phyloP scores from a whole-genome alignment of 306 rosid species.

The Cicer yamashitae region DNA sequence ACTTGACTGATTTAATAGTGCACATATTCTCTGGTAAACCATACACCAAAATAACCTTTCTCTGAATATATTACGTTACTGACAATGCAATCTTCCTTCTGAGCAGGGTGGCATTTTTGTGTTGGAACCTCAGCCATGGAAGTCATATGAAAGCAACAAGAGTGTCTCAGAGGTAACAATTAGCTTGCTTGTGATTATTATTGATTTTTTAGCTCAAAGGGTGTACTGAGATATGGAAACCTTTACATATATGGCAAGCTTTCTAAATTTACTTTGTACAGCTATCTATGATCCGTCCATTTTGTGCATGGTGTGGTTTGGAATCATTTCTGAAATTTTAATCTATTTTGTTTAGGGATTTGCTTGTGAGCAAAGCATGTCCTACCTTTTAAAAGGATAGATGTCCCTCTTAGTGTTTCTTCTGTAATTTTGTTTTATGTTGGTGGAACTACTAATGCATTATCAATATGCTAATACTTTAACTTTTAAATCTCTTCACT shows the following conservation, averaged over 20 bases:
- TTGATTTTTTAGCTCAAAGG: slow-evolving; percentile 23
- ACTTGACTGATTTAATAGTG: slow-evolving; percentile 21
- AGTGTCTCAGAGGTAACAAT: slow-evolving; percentile 51
- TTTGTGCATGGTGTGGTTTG: slow-evolving; percentile 29
- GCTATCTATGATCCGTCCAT: slow-evolving; percentile 4
- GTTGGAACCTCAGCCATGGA: slow-evolving; percentile 99
- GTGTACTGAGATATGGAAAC: slow-evolving; percentile 30
- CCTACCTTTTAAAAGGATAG: slow-evolving; percentile 16
- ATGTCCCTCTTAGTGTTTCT: slow-evolving; percentile 4
- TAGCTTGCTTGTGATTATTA: slow-evolving; percentile 17
- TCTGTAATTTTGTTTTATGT: slow-evolving; percentile 15
- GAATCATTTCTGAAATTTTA: slow-evolving; percentile 34
- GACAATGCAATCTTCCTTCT: slow-evolving; percentile 26
- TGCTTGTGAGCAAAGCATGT: slow-evolving; percentile 19
- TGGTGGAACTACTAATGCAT: slow-evolving; percentile 25
- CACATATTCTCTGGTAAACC: slow-evolving; percentile 17
- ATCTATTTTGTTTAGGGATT: slow-evolving; percentile 20
- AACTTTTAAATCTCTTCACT: slow-evolving; percentile 1
- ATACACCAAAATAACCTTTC: background rate
- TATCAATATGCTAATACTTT: slow-evolving; percentile 3
- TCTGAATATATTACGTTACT: slow-evolving; percentile 22
- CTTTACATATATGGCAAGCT: slow-evolving; percentile 16
- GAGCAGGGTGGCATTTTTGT: slow-evolving; percentile 89
- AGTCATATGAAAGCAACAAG: slow-evolving; percentile 65
- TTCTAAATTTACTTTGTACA: background rate